phyloP scores from a whole-genome alignment of 2,329 filamentous ascomycete genomes.

The Xylaria sp. region DNA sequence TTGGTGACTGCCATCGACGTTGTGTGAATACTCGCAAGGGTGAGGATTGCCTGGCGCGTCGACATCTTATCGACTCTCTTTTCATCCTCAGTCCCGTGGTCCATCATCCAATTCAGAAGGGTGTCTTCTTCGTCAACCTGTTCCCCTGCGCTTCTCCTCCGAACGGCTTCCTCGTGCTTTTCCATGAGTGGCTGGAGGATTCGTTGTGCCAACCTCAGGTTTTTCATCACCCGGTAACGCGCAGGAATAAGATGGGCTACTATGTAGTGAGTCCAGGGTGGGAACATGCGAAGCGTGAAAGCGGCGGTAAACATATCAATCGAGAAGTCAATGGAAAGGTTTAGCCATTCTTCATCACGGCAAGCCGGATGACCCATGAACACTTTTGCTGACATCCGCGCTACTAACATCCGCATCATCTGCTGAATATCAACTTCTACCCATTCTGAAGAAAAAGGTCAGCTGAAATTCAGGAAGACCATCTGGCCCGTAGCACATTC shows the following conservation, averaged over 20 bases:
- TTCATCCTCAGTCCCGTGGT: not conserved
- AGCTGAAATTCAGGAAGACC: not conserved
- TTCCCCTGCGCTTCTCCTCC: not conserved
- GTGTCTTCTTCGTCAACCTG: not conserved
- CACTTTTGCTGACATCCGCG: conserved; percentile 32
- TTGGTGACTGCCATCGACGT: conserved; percentile 22
- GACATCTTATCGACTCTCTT: not conserved
- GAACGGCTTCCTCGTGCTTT: not conserved
- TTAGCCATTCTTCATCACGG: conserved; percentile 36
- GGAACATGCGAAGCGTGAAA: conserved; percentile 35
- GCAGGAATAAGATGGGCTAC: conserved; percentile 52
- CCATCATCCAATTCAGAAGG: not conserved
- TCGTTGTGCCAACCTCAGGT: not conserved
- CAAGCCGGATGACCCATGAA: conserved; percentile 36
- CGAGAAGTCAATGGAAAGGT: conserved; percentile 32
- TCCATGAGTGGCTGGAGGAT: not conserved
- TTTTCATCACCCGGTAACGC: not conserved
- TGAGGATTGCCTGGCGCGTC: conserved; percentile 25
- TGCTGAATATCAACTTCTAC: not conserved
- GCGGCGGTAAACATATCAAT: conserved; percentile 32
- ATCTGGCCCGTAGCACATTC: no score
- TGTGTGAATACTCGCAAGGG: conserved; percentile 27
- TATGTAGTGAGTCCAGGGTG: conserved; percentile 28
- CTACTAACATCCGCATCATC: conserved; percentile 26
- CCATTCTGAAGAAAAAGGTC: not conserved